Evolutionary conservation across 1,284 basidiomycete genomes (phyloP).

Genomic region (Earliella scabrosa): DNA sequence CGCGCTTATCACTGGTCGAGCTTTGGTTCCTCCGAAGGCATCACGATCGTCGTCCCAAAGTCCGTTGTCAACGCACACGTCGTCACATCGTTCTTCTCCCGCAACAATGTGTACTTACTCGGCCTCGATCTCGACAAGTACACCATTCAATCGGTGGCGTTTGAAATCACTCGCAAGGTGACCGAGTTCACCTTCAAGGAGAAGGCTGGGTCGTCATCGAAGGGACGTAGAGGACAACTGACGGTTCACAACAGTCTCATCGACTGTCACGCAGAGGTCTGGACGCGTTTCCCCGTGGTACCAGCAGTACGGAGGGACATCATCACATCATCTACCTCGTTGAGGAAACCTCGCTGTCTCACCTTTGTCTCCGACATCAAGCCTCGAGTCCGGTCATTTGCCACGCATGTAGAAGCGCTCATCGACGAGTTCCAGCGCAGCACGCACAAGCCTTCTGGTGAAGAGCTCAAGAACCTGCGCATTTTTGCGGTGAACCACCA

Average conservation of each 20-base stretch:
- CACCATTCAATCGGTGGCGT: constrained; percentile 42
- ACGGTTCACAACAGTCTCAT: constrained; percentile 53
- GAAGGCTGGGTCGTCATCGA: constrained; percentile 26
- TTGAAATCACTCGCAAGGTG: constrained; percentile 56
- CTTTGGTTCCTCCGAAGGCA: constrained; percentile 54
- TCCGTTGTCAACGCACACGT: neutral
- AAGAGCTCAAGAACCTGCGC: constrained; percentile 42
- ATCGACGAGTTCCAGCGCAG: constrained; percentile 49
- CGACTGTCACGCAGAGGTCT: constrained; percentile 63
- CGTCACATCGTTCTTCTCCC: constrained; percentile 50
- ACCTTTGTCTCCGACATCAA: constrained; percentile 45
- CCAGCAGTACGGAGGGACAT: constrained; percentile 55
- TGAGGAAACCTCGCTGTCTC: constrained; percentile 38
- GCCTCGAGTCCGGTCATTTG: constrained; percentile 41
- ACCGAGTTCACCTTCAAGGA: constrained; percentile 61
- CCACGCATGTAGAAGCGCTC: constrained; percentile 48
- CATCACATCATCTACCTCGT: constrained; percentile 39
- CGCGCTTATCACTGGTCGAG: constrained; percentile 57
- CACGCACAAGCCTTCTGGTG: constrained; percentile 55
- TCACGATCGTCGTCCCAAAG: constrained; percentile 34
- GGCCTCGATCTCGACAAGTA: constrained; percentile 38
- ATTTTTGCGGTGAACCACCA: constrained; percentile 35
- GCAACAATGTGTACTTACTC: constrained; percentile 47
- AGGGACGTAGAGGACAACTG: constrained; percentile 16
- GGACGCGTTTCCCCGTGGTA: constrained; percentile 65